A percentile compares a stretch with the other conserved stretches of the same genome.
Conservation (phyloP, 2,329 filamentous ascomycete genomes). For the Arthrinium phaeospermum region DNA sequence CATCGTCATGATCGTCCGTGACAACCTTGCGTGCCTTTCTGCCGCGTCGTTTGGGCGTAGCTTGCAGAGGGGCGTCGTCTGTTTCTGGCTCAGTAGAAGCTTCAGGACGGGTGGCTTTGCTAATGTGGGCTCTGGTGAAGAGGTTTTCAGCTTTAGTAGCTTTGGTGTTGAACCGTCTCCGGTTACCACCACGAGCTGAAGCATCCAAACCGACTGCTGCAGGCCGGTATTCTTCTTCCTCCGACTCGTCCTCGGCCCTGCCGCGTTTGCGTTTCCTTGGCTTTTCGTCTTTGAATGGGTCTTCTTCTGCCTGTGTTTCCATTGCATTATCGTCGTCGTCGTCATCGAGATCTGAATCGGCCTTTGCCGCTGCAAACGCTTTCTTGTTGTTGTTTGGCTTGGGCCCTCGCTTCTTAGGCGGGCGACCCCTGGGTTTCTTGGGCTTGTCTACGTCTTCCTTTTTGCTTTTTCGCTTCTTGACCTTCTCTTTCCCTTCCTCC, state of each 20-base stretch:
- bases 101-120: background rate
- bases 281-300: constrained; percentile 31
- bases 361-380: constrained; percentile 31
- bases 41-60: background rate
- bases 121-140: background rate
- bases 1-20: background rate
- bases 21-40: constrained; percentile 10
- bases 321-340: constrained; percentile 33
- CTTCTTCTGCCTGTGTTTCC: constrained; percentile 28
- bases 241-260: constrained; percentile 29
- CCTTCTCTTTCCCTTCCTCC: constrained; percentile 38
- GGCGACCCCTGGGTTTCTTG: constrained; percentile 37
- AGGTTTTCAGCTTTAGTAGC: background rate
- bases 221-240: constrained; percentile 37
- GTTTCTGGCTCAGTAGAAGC: constrained; percentile 29
- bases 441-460: constrained; percentile 32
- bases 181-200: constrained; percentile 23
- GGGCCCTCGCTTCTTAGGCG: constrained; percentile 35
- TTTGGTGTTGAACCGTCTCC: background rate
- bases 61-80: constrained; percentile 26
- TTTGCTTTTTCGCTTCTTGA: constrained; percentile 23
- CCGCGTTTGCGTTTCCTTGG: constrained; percentile 36
- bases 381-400: constrained; percentile 37
- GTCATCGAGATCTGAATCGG: constrained; percentile 35
- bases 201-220: constrained; percentile 32